Conservation (phyloP, 495 filamentous ascomycete genomes). For the Penicillium waksmanii region DNA sequence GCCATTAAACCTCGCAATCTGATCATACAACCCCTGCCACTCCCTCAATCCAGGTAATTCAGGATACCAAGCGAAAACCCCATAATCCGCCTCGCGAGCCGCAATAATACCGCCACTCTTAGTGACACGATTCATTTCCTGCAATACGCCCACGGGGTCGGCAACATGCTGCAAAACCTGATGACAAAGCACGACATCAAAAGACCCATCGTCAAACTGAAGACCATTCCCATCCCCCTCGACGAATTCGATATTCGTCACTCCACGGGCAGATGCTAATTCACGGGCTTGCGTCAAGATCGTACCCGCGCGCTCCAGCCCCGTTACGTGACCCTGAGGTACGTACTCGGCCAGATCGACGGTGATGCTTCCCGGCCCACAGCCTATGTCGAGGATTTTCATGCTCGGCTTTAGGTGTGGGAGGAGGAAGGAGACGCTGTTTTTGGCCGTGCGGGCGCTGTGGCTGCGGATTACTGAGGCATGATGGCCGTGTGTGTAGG, state of each 20-base stretch:
- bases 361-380: constrained; percentile 62
- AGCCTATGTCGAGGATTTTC: constrained; percentile 61
- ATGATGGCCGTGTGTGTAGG: constrained; percentile 57
- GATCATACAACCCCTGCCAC: constrained; percentile 45
- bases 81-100: constrained; percentile 48
- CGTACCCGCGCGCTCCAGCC: constrained; percentile 39
- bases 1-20: constrained; percentile 42
- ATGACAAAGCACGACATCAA: constrained; percentile 60
- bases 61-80: constrained; percentile 50
- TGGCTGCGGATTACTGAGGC: constrained; percentile 52
- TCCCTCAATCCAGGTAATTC: constrained; percentile 40
- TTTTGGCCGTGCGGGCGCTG: constrained; percentile 51
- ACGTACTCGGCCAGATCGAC: constrained; percentile 52
- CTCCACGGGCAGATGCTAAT: constrained; percentile 35
- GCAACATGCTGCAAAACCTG: constrained; percentile 58
- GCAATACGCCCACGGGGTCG: constrained; percentile 43
- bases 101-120: constrained; percentile 59
- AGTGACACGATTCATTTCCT: constrained; percentile 53
- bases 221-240: constrained; percentile 50
- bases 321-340: constrained; percentile 49
- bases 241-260: constrained; percentile 51
- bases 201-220: constrained; percentile 48
- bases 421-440: constrained; percentile 53
- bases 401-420: constrained; percentile 48
- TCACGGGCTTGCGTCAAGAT: constrained; percentile 43